These are phyloP conservation scores for Colletotrichum sp. DNA, from an alignment of 2,329 filamentous ascomycete species.

Conservation along the genomic window DNA sequence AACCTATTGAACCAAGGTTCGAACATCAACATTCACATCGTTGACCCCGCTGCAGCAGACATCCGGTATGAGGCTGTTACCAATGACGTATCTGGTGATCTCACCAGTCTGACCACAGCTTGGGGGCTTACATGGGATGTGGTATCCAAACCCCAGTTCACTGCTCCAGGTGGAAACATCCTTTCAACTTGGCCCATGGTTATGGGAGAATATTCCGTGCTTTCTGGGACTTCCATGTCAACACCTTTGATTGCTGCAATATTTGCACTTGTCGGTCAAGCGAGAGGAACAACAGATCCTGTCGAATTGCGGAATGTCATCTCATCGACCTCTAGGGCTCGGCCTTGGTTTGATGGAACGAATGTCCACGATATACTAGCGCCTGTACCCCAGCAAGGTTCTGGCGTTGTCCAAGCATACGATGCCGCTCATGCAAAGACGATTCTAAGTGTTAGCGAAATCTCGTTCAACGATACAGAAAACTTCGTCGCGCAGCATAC, in stretches of 20 bases:
- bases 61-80: background rate
- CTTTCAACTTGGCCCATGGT: slow-evolving; percentile 23
- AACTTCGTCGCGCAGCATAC: slow-evolving; percentile 36
- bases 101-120: slow-evolving; percentile 1
- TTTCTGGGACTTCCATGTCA: slow-evolving; percentile 61
- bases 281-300: slow-evolving; percentile 29
- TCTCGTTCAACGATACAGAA: slow-evolving; percentile 52
- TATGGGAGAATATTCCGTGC: slow-evolving; percentile 47
- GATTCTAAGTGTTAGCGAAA: slow-evolving; percentile 38
- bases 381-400: slow-evolving; percentile 47
- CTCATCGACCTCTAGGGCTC: slow-evolving; percentile 32
- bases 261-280: slow-evolving; percentile 33
- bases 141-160: slow-evolving; percentile 23
- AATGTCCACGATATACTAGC: slow-evolving; percentile 20
- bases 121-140: slow-evolving; percentile 24
- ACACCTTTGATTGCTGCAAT: slow-evolving; percentile 50
- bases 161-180: slow-evolving; percentile 24
- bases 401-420: slow-evolving; percentile 45
- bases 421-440: slow-evolving; percentile 43
- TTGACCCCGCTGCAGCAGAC: background rate
- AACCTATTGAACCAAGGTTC: slow-evolving; percentile 26
- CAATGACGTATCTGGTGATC: background rate
- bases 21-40: slow-evolving; percentile 31
- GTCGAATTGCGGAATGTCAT: slow-evolving; percentile 28
- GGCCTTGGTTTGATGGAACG: slow-evolving; percentile 31